Conservation (phyloP, 1,284 basidiomycete species). For the Trichosporon sp. region DNA sequence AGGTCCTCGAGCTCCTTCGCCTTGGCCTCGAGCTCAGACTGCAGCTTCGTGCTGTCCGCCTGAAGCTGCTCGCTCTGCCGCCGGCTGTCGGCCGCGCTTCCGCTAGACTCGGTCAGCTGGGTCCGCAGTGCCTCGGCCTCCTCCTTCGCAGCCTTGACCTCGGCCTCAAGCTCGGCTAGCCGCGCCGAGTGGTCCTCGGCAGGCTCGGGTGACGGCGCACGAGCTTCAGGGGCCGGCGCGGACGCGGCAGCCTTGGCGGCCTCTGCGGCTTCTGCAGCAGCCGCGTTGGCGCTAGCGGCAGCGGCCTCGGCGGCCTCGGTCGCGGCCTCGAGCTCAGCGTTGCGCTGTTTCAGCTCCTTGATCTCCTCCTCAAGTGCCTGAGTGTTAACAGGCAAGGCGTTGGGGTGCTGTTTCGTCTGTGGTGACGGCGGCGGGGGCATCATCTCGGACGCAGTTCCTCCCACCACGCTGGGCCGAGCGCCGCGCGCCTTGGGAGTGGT, state of each 20-base stretch:
- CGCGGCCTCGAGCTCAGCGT: conserved; percentile 35
- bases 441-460: conserved; percentile 25
- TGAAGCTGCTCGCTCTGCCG: conserved; percentile 36
- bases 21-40: conserved; percentile 30
- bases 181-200: conserved; percentile 5
- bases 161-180: conserved; percentile 27
- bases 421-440: conserved; percentile 52
- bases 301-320: conserved; percentile 12
- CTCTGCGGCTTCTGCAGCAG: background rate
- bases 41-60: conserved; percentile 27
- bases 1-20: conserved; percentile 38
- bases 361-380: conserved; percentile 44
- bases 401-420: conserved; percentile 18
- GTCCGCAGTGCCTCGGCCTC: conserved; percentile 32
- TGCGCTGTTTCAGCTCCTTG: conserved; percentile 32
- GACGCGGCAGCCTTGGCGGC: background rate
- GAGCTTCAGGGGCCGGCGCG: background rate
- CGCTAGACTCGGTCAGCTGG: conserved; percentile 35
- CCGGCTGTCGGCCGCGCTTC: conserved; percentile 39
- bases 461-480: conserved; percentile 27
- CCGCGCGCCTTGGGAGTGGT: conserved; percentile 41
- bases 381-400: conserved; percentile 37
- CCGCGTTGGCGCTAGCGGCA: background rate
- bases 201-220: background rate
- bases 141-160: conserved; percentile 28